phyloP scores from a whole-genome alignment of 352 stramenopile species.

The Globisporangium paroecandrum region DNA sequence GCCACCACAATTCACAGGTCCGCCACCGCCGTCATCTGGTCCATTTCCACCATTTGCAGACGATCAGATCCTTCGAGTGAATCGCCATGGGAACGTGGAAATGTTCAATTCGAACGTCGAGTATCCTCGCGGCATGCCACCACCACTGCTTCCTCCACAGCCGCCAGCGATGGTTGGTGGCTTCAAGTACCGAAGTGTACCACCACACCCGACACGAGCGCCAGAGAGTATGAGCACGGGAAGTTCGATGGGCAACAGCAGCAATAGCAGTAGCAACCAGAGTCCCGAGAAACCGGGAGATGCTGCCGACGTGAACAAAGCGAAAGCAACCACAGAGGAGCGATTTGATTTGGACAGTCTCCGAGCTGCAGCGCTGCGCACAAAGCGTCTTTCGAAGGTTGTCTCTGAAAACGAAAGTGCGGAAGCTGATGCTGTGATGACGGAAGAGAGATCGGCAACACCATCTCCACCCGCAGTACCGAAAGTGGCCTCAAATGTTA shows the following conservation, averaged over 20 bases:
- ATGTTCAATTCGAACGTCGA: conserved; percentile 33
- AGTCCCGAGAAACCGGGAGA: background rate
- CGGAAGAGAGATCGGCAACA: background rate
- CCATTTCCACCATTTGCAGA: conserved; percentile 30
- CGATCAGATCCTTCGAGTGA: conserved; percentile 72
- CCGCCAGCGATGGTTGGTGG: conserved; percentile 18
- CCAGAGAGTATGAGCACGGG: conserved; percentile 12
- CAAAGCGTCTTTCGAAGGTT: conserved; percentile 33
- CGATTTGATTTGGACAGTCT: conserved; percentile 62
- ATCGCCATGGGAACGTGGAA: conserved; percentile 57
- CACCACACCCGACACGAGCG: conserved; percentile 17
- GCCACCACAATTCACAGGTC: background rate
- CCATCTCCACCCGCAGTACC: conserved; percentile 10
- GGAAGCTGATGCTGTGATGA: background rate
- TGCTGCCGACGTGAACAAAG: background rate
- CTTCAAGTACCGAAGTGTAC: conserved; percentile 46
- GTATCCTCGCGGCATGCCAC: conserved; percentile 2
- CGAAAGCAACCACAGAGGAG: background rate
- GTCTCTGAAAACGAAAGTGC: background rate
- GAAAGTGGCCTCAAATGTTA: conserved; percentile 1
- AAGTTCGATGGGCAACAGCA: background rate
- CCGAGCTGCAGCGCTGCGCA: conserved; percentile 57
- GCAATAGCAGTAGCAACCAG: conserved; percentile 5
- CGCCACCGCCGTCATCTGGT: background rate
- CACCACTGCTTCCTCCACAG: conserved; percentile 15